Evolutionary conservation across 192 early-diverging fungal genomes (phyloP).

Genomic region (Rhizophagus prolifer): DNA sequence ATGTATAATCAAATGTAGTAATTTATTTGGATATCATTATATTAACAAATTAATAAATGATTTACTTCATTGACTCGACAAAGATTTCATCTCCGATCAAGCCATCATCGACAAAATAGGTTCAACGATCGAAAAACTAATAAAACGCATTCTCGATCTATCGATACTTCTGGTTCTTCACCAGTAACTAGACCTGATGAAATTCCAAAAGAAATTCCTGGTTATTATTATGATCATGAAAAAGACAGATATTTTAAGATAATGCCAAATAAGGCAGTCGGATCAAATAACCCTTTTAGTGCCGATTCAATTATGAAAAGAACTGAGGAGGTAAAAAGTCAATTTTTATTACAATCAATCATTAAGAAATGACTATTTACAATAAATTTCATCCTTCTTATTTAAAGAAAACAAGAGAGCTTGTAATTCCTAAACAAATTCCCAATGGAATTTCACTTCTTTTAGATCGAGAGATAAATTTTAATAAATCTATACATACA

Average conservation of each 20-base stretch:
- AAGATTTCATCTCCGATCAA: not conserved
- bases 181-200: not conserved
- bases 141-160: not conserved
- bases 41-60: no score
- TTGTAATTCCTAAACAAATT: not conserved
- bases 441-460: not conserved
- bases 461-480: not conserved
- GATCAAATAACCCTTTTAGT: not conserved
- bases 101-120: not conserved
- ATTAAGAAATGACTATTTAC: not conserved
- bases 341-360: not conserved
- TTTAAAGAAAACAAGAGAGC: not conserved
- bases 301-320: not conserved
- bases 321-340: not conserved
- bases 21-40: no score
- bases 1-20: no score
- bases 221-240: constrained; percentile 8
- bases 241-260: constrained; percentile 5
- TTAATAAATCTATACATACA: not conserved
- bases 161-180: not conserved
- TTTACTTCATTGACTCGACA: not conserved
- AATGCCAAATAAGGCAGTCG: not conserved
- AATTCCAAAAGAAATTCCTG: not conserved
- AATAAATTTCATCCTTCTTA: not conserved
- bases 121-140: not conserved